phyloP scores from a whole-genome alignment of 2,329 filamentous ascomycete species.

The Dendrostoma leiphaemia region DNA sequence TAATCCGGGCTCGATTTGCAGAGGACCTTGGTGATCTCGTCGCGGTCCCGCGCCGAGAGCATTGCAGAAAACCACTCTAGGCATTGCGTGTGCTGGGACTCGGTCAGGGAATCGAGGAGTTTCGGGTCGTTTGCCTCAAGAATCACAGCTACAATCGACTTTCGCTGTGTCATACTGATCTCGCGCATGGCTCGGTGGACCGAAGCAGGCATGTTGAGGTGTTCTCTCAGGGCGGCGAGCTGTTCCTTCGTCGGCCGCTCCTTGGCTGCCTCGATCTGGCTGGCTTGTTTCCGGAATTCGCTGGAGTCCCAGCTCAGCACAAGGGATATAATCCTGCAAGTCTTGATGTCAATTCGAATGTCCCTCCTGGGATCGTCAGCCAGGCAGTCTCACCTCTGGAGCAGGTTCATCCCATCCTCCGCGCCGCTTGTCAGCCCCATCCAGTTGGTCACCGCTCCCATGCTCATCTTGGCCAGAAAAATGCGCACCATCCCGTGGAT shows the following conservation, averaged over 20 bases:
- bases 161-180: constrained; percentile 46
- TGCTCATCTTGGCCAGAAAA: constrained; percentile 73
- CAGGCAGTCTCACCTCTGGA: constrained; percentile 63
- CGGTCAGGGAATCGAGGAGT: constrained; percentile 46
- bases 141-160: constrained; percentile 68
- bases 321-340: constrained; percentile 65
- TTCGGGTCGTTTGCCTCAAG: constrained; percentile 51
- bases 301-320: constrained; percentile 70
- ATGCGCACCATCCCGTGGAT: constrained; percentile 71
- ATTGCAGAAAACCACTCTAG: constrained; percentile 69
- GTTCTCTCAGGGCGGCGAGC: constrained; percentile 57
- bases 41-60: constrained; percentile 72
- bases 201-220: constrained; percentile 49
- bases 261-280: constrained; percentile 63
- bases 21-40: constrained; percentile 63
- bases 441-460: constrained; percentile 76
- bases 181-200: constrained; percentile 59
- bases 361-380: too few species aligned
- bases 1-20: constrained; percentile 70
- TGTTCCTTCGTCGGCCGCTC: constrained; percentile 59
- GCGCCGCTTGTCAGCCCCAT: constrained; percentile 68
- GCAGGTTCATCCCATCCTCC: constrained; percentile 76
- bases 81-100: constrained; percentile 61
- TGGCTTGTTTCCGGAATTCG: constrained; percentile 64
- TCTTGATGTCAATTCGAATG: constrained; percentile 15